phyloP scores from a whole-genome alignment of 371 early-diverging fungal species.

The Fennellomyces sp. region DNA sequence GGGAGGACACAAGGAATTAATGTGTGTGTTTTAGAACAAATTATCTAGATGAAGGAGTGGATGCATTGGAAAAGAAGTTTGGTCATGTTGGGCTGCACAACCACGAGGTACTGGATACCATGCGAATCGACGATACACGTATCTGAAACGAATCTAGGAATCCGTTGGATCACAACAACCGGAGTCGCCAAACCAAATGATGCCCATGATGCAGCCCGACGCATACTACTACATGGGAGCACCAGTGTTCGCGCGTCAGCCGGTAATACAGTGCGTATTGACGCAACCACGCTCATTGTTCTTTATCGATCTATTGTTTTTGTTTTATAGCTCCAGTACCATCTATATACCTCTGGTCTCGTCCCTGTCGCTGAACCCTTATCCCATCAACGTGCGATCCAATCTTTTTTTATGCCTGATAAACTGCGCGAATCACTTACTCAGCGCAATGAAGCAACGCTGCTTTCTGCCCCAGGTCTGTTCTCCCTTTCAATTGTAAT shows the following conservation, averaged over 20 bases:
- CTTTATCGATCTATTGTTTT: conserved; percentile 10
- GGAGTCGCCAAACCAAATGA: conserved; percentile 20
- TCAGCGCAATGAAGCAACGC: conserved; percentile 69
- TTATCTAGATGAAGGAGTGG: conserved; percentile 1
- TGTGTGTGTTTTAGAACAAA: too few relatives aligned
- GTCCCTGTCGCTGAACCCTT: conserved; percentile 73
- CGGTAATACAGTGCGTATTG: conserved; percentile 28
- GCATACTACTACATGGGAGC: conserved; percentile 43
- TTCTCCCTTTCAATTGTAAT: too few relatives aligned
- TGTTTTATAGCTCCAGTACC: conserved; percentile 68
- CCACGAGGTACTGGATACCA: conserved; percentile 1
- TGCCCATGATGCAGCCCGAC: conserved; percentile 31
- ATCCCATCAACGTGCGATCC: conserved; percentile 77
- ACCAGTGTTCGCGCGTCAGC: conserved; percentile 41
- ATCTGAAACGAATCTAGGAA: background rate
- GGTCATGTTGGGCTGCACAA: background rate
- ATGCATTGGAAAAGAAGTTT: background rate
- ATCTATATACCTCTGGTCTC: conserved; percentile 67
- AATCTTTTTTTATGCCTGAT: conserved; percentile 85
- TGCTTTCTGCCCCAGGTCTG: conserved; percentile 61
- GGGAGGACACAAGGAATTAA: background rate
- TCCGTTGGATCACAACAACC: background rate
- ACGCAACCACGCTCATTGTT: conserved; percentile 1
- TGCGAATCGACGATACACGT: too few relatives aligned
- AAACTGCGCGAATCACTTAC: conserved; percentile 77